Evolutionary conservation across 805 yeast genomes (phyloP).

Genomic region (Nakazawaea anatomiae): DNA sequence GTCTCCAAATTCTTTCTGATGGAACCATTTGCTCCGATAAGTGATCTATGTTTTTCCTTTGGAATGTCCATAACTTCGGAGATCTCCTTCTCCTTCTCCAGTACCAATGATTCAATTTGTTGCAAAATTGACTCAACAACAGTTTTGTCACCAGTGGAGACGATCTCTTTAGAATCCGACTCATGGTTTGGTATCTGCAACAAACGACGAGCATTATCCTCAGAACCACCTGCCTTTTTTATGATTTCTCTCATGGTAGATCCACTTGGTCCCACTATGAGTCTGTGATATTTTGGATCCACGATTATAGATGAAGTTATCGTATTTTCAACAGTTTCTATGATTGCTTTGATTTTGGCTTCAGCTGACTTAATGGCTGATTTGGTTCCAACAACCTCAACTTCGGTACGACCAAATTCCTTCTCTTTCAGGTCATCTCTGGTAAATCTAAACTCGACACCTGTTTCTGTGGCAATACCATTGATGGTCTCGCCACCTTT

Average conservation of each 20-base stretch:
- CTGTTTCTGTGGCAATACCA: constrained; percentile 67
- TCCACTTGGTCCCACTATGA: constrained; percentile 76
- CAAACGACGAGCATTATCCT: constrained; percentile 39
- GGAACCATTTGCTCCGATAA: constrained; percentile 80
- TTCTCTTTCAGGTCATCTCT: constrained; percentile 38
- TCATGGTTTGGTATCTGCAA: constrained; percentile 66
- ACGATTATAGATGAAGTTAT: constrained; percentile 56
- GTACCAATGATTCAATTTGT: constrained; percentile 57
- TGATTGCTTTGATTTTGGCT: constrained; percentile 53
- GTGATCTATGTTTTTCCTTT: constrained; percentile 63
- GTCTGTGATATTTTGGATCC: constrained; percentile 67
- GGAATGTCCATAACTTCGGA: constrained; percentile 53
- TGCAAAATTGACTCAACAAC: constrained; percentile 65
- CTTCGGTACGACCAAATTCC: constrained; percentile 46
- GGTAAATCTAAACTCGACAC: constrained; percentile 46
- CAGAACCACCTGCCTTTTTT: constrained; percentile 69
- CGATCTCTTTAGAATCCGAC: constrained; percentile 52
- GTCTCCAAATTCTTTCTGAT: constrained; percentile 67
- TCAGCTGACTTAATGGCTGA: constrained; percentile 69
- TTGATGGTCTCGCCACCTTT: constrained; percentile 79
- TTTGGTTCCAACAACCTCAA: constrained; percentile 75
- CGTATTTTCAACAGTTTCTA: constrained; percentile 58
- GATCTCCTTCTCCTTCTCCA: constrained; percentile 54
- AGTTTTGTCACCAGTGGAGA: constrained; percentile 67
- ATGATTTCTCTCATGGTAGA: constrained; percentile 68